phyloP scores from a whole-genome alignment of 306 rosid genomes.

The Calophaca sinica region DNA sequence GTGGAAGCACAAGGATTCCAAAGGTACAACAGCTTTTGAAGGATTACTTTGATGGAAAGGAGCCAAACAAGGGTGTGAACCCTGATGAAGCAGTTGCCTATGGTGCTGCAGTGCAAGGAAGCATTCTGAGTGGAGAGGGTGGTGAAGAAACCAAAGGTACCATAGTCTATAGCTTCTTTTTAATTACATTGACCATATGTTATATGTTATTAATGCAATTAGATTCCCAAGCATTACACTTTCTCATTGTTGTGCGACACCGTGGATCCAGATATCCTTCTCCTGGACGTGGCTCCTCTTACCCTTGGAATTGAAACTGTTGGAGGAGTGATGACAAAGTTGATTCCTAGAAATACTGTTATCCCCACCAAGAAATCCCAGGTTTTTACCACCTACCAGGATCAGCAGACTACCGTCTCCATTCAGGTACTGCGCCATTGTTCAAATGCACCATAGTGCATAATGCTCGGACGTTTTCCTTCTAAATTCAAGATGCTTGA shows the following conservation, averaged over 20 bases:
- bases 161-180: neutral
- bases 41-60: constrained; percentile 93
- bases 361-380: constrained; percentile 99
- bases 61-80: constrained; percentile 98
- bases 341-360: constrained; percentile 96
- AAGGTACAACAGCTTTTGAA: constrained; percentile 93
- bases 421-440: constrained; percentile 69
- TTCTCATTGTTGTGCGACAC: constrained; percentile 18
- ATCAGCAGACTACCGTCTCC: constrained; percentile 97
- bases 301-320: constrained; percentile 99
- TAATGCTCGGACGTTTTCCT: neutral
- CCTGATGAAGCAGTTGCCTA: constrained; percentile 97
- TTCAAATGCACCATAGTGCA: neutral
- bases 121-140: constrained; percentile 98
- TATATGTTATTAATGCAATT: neutral
- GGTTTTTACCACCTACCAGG: constrained; percentile 98
- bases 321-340: constrained; percentile 98
- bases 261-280: constrained; percentile 76
- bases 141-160: constrained; percentile 98
- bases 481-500: constrained; percentile 1
- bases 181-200: neutral
- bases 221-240: neutral
- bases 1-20: constrained; percentile 96
- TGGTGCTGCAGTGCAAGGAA: constrained; percentile 98
- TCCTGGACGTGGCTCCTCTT: constrained; percentile 95